Evolutionary conservation across 129 eudicot genomes (phyloP), one percentile per base, ranked within the genome.

Genomic region (Centrapalus pauciflorus): DNA sequence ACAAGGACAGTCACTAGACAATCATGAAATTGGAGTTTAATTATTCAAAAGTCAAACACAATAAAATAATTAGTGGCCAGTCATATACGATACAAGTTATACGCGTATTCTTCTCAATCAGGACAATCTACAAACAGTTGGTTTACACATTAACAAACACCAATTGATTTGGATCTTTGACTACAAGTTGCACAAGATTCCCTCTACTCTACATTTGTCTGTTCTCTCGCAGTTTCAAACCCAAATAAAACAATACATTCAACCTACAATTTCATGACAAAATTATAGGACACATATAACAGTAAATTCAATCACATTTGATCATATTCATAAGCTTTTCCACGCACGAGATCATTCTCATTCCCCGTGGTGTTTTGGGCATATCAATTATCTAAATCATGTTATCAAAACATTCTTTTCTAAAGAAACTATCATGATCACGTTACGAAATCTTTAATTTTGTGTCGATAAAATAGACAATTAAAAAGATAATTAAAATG

Each of bases 81-180:
- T 66, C 27, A 41, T 77, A 77, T 58, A 35, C 33, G 37, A 23
- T 28, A 13, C n/a, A n/a, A 64, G 20, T 66, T 54, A 67, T 80
- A 67, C 85, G 73, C 67, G 69, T 72, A 81, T 68, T 11, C 34
- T 67, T 40, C 59, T 77, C 49, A 35, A 37, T 54, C 28, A 41
- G 59, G 63, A 72, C 50, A 61, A 7, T 61, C 49, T 41, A 20
- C 72, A 80, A 70, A 67, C 70, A 68, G 9, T 16, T 74, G 48
- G 72, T 67, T 55, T 71, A 56, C 58, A 67, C 13, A 58, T 24
- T 67, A 61, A 69, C n/a, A 69, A 68, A 61, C 20, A 32, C 17
- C 23, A 13, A 56, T n/a, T 56, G 16, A 55, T 26, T n/a, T 27
- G 85, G 61, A 81, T 77, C 79, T 71, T 59, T 37, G 75, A 59